Evolutionary conservation across 225 moss, liverwort and hornwort genomes (phyloP).

Genomic region (Physcomitrellopsis africana): DNA sequence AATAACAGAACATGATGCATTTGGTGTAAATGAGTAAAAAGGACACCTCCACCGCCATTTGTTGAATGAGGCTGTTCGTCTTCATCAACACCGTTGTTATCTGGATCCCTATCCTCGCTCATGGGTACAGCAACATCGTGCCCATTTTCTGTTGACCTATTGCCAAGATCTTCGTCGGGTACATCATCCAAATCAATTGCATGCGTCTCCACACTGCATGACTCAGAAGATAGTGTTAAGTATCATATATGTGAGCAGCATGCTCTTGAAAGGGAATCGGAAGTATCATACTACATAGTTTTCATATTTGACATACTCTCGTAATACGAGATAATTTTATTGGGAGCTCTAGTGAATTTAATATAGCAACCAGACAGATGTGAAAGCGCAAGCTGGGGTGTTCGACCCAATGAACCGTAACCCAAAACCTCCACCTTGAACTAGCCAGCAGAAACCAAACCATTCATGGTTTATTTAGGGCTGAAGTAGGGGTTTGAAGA

Average conservation of each 20-base stretch:
- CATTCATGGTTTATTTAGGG: no score
- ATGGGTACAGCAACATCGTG: conserved; percentile 48
- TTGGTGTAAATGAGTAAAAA: neutral
- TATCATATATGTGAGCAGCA: conserved; percentile 9
- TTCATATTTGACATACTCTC: neutral
- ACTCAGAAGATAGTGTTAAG: conserved; percentile 17
- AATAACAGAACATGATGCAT: neutral
- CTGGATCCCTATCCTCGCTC: conserved; percentile 51
- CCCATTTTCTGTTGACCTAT: conserved; percentile 41
- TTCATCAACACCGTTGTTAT: conserved; percentile 47
- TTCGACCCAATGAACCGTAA: conserved; percentile 18
- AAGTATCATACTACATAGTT: neutral
- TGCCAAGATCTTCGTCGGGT: conserved; percentile 56
- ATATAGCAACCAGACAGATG: conserved; percentile 6
- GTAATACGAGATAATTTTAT: neutral
- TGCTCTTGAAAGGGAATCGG: neutral
- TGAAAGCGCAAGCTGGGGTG: conserved; percentile 1
- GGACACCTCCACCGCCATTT: conserved; percentile 47
- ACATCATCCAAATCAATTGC: conserved; percentile 86
- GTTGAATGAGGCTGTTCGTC: conserved; percentile 43
- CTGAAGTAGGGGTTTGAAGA: neutral
- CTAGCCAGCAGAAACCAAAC: no score
- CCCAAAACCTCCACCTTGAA: no score
- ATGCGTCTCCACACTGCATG: conserved; percentile 92
- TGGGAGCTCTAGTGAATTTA: neutral